phyloP scores from a whole-genome alignment of 1,284 basidiomycete genomes.

The Tilletia walkeri region DNA sequence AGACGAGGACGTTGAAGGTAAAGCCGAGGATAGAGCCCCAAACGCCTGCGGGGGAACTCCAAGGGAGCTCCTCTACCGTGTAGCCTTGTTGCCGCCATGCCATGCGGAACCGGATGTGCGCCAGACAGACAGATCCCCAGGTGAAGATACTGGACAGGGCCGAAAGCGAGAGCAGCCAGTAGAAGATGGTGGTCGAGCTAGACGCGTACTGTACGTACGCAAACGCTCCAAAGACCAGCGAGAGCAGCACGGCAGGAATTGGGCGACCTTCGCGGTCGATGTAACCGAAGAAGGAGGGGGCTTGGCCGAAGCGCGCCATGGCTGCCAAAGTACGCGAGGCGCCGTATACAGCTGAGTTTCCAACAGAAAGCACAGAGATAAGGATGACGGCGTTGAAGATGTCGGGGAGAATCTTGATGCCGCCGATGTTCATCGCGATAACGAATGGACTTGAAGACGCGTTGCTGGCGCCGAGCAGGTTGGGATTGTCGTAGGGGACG shows the following conservation, averaged over 20 bases:
- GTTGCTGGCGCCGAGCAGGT: slow-evolving; percentile 39
- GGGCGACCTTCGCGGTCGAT: slow-evolving; percentile 63
- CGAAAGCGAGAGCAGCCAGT: slow-evolving; percentile 61
- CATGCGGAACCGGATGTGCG: slow-evolving; percentile 58
- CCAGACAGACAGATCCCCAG: slow-evolving; percentile 49
- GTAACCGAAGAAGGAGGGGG: slow-evolving; percentile 57
- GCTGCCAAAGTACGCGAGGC: slow-evolving; percentile 57
- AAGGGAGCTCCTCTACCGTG: slow-evolving; percentile 60
- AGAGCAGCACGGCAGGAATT: slow-evolving; percentile 56
- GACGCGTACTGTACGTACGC: slow-evolving; percentile 44
- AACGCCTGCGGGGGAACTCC: slow-evolving; percentile 59
- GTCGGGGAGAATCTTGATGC: slow-evolving; percentile 58
- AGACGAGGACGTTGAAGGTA: slow-evolving; percentile 51
- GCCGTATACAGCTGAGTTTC: slow-evolving; percentile 57
- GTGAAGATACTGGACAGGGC: slow-evolving; percentile 62
- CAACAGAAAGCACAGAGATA: slow-evolving; percentile 57
- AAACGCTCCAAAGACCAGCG: slow-evolving; percentile 45
- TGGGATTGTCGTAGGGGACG: slow-evolving; percentile 54
- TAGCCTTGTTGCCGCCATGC: slow-evolving; percentile 61
- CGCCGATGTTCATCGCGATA: slow-evolving; percentile 58
- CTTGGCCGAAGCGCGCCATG: slow-evolving; percentile 56
- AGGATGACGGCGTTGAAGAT: slow-evolving; percentile 60
- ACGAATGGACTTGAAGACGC: slow-evolving; percentile 59
- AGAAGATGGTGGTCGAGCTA: slow-evolving; percentile 52
- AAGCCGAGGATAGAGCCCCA: slow-evolving; percentile 59